phyloP scores from a whole-genome alignment of 495 filamentous ascomycete genomes.

The Penicillium angulare region DNA sequence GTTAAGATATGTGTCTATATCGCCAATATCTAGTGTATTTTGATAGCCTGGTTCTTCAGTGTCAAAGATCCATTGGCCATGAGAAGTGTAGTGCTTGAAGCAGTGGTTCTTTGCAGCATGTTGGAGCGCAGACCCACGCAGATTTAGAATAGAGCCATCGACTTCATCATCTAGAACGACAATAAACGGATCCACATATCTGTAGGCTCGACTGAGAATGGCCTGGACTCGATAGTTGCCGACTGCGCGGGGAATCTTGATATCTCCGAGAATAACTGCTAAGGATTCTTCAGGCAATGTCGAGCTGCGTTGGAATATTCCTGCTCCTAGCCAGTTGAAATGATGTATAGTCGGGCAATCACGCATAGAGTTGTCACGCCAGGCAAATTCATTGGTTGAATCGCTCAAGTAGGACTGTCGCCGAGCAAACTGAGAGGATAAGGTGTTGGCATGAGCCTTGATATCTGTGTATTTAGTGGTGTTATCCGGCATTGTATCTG shows the following conservation, averaged over 20 bases:
- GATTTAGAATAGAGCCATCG: not conserved
- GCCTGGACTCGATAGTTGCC: constrained; percentile 9
- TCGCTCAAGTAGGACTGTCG: not conserved
- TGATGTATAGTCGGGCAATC: constrained; percentile 25
- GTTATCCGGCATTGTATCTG: no score
- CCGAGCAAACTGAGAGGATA: no score
- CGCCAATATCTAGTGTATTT: not conserved
- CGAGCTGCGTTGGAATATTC: constrained; percentile 14
- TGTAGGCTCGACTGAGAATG: constrained; percentile 13
- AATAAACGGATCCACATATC: constrained; percentile 29
- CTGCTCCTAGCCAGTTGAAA: constrained; percentile 29
- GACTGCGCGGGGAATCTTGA: constrained; percentile 10
- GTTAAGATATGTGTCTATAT: not conserved
- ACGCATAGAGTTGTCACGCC: not conserved
- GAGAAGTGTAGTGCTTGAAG: constrained; percentile 27
- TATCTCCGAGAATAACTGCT: constrained; percentile 18
- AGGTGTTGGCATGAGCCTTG: no score
- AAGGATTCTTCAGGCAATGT: constrained; percentile 35
- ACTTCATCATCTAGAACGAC: constrained; percentile 10
- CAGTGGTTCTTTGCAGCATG: constrained; percentile 12
- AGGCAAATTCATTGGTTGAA: not conserved
- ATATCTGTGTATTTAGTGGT: no score
- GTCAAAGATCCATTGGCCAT: constrained; percentile 25
- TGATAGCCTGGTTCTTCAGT: not conserved
- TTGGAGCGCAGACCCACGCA: constrained; percentile 14